A percentile compares a stretch with the other conserved stretches of the same genome.
These are phyloP conservation scores for Rhododendron mucronatum DNA, from an alignment of 148 eudicot species.

Conservation along the genomic window DNA sequence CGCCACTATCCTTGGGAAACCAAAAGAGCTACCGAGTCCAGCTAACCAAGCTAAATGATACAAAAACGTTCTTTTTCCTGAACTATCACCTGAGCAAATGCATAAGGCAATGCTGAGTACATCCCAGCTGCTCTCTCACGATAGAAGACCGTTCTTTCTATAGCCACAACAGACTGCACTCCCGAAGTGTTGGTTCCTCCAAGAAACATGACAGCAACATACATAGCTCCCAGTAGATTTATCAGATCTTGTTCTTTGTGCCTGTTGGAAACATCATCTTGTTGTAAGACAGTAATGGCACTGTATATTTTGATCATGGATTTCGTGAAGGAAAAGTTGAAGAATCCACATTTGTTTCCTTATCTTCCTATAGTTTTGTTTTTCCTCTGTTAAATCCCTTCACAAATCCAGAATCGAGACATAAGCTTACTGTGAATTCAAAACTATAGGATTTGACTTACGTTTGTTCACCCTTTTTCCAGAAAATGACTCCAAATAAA, in stretches of 20 bases:
- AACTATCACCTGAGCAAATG: conserved; percentile 42
- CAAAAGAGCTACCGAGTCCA: neutral
- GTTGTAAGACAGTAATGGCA: neutral
- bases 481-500: conserved; percentile 45
- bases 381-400: neutral
- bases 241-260: conserved; percentile 39
- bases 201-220: conserved; percentile 37
- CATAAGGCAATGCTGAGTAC: conserved; percentile 50
- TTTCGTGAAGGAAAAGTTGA: neutral
- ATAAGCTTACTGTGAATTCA: neutral
- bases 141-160: conserved; percentile 51
- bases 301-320: neutral
- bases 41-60: neutral
- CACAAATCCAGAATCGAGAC: neutral
- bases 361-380: neutral
- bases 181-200: conserved; percentile 44
- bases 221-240: conserved; percentile 47
- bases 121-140: conserved; percentile 56
- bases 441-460: conserved; percentile 15
- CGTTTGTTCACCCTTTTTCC: conserved; percentile 37
- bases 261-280: conserved; percentile 15
- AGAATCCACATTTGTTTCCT: neutral
- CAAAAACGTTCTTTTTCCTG: neutral
- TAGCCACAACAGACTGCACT: conserved; percentile 38
- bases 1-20: neutral